phyloP scores from a whole-genome alignment of 202 grass and related monocot species.

The Cymbopogon flexuosus region DNA sequence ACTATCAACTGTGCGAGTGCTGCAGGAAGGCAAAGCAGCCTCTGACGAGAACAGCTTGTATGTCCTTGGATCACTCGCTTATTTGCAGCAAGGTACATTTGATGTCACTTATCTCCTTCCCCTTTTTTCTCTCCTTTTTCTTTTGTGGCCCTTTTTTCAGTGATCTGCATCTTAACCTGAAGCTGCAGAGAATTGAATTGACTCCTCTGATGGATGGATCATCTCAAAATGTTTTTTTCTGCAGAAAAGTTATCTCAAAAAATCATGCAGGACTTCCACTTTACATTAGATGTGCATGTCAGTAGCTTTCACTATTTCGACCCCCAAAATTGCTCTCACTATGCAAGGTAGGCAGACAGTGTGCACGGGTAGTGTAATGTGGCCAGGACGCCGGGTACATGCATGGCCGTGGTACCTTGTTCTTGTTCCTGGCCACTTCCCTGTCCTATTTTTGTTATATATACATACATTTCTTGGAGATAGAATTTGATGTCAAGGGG shows the following conservation, averaged over 20 bases:
- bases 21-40: constrained; percentile 23
- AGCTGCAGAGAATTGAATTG: constrained; percentile 10
- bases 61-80: constrained; percentile 31
- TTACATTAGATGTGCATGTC: constrained; percentile 9
- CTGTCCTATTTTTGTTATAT: background rate
- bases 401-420: constrained; percentile 19
- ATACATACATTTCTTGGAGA: background rate
- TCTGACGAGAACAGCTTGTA: background rate
- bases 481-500: constrained; percentile 3
- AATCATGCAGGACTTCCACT: constrained; percentile 4
- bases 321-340: background rate
- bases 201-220: constrained; percentile 15
- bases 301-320: background rate
- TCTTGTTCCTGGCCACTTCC: constrained; percentile 30
- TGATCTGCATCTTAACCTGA: constrained; percentile 22
- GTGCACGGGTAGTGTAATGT: background rate
- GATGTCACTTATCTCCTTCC: constrained; percentile 8
- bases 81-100: constrained; percentile 30
- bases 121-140: background rate
- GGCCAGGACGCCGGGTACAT: constrained; percentile 27
- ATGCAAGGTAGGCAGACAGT: background rate
- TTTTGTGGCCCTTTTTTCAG: constrained; percentile 27
- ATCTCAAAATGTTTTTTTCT: background rate
- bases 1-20: background rate
- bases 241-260: background rate